These are phyloP conservation scores for Adansonia madagascariensis DNA, from an alignment of 441 rosid species.

Conservation along the genomic window DNA sequence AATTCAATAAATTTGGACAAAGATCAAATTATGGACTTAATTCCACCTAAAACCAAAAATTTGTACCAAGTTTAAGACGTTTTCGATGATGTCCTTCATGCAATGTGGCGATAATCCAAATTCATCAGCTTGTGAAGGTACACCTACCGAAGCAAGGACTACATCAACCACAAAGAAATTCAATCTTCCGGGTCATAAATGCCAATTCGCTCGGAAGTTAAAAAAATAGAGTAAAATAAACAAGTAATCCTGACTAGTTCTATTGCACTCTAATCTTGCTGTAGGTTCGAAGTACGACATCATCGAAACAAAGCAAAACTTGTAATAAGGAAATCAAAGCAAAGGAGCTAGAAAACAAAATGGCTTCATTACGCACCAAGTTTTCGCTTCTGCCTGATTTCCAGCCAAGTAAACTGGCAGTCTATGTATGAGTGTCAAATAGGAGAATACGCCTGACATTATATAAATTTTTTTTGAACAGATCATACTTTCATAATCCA, in stretches of 20 bases:
- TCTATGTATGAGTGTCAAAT: too few relatives aligned
- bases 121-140: background rate
- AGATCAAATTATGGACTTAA: too few relatives aligned
- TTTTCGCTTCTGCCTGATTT: conserved; percentile 24
- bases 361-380: conserved; percentile 34
- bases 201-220: background rate
- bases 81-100: too few relatives aligned
- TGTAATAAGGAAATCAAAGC: conserved; percentile 3
- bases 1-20: too few relatives aligned
- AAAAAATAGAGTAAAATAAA: background rate
- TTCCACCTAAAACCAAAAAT: too few relatives aligned
- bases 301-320: background rate
- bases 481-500: too few relatives aligned
- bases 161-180: background rate
- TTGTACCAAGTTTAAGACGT: too few relatives aligned
- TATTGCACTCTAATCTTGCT: background rate
- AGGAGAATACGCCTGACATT: too few relatives aligned
- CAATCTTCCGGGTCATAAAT: background rate
- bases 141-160: background rate
- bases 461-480: too few relatives aligned
- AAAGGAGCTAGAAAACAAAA: conserved; percentile 25
- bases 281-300: background rate
- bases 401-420: background rate
- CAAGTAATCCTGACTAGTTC: background rate
- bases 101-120: background rate